Percentiles rank a stretch among this genome's conserved stretches.
These are phyloP conservation scores for Cercospora brassicicola DNA, from an alignment of 2,329 filamentous ascomycete genomes.

Conservation along the genomic window DNA sequence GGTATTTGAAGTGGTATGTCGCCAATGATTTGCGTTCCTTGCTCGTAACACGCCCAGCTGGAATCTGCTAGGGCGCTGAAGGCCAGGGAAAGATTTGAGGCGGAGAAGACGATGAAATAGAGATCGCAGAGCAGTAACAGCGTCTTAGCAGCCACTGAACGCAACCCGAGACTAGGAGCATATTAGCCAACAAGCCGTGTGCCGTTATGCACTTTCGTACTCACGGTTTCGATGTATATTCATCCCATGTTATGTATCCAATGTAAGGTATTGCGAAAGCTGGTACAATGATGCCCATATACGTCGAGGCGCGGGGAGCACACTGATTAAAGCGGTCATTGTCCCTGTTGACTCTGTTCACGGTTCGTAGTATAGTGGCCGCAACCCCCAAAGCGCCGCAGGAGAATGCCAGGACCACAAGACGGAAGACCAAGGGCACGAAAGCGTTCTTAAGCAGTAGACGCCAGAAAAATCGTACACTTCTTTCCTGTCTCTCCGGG, in stretches of 20 bases:
- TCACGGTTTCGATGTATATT: constrained; percentile 85
- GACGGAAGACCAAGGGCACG: constrained; percentile 78
- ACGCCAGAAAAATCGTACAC: constrained; percentile 44
- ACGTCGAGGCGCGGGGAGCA: constrained; percentile 61
- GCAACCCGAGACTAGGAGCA: constrained; percentile 64
- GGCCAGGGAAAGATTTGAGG: constrained; percentile 84
- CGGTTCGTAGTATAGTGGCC: constrained; percentile 65
- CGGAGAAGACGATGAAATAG: constrained; percentile 96
- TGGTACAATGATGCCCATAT: constrained; percentile 88
- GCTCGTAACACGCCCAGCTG: constrained; percentile 52
- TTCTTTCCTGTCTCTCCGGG: constrained; percentile 39
- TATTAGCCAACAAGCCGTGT: constrained; percentile 16
- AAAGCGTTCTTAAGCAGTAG: constrained; percentile 77
- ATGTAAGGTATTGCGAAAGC: constrained; percentile 86
- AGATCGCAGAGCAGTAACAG: constrained; percentile 87
- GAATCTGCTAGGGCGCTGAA: constrained; percentile 75
- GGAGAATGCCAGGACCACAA: constrained; percentile 80
- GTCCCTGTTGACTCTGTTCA: constrained; percentile 42
- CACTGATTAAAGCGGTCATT: constrained; percentile 39
- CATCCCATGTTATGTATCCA: constrained; percentile 90
- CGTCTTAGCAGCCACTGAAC: constrained; percentile 80
- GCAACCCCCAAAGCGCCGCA: constrained; percentile 77
- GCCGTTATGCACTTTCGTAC: constrained; percentile 15
- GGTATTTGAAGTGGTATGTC: constrained; percentile 28
- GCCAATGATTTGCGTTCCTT: constrained; percentile 19